phyloP scores from a whole-genome alignment of 768 basidiomycete genomes.

The Psilocybe cubensis region DNA sequence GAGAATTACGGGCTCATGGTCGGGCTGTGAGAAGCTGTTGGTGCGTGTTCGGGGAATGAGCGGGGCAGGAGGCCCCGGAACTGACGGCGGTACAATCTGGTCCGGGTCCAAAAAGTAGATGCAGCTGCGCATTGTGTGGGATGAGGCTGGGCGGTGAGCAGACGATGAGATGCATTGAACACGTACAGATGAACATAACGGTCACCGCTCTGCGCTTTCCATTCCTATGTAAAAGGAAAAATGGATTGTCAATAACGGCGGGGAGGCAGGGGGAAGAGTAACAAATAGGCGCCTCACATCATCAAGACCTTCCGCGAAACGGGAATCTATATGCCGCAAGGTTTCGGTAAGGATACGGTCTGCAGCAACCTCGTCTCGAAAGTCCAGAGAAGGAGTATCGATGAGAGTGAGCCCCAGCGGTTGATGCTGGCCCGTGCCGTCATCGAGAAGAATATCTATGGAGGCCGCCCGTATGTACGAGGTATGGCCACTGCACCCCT shows the following conservation, averaged over 20 bases:
- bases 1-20: slow-evolving; percentile 76
- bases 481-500: slow-evolving; percentile 73
- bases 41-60: slow-evolving; percentile 69
- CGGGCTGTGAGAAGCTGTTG: slow-evolving; percentile 73
- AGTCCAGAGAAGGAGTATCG: slow-evolving; percentile 84
- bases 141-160: slow-evolving; percentile 15
- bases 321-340: slow-evolving; percentile 69
- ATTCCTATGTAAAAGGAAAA: slow-evolving; percentile 52
- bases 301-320: slow-evolving; percentile 74
- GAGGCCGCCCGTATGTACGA: slow-evolving; percentile 71
- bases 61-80: slow-evolving; percentile 68
- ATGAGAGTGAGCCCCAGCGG: slow-evolving; percentile 70
- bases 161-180: slow-evolving; percentile 20
- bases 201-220: slow-evolving; percentile 70
- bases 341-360: slow-evolving; percentile 71
- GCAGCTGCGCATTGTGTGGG: slow-evolving; percentile 52
- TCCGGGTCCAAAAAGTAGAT: slow-evolving; percentile 90
- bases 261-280: slow-evolving; percentile 14
- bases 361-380: slow-evolving; percentile 62
- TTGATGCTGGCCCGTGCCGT: slow-evolving; percentile 45
- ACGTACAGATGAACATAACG: slow-evolving; percentile 83
- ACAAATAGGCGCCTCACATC: slow-evolving; percentile 58
- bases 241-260: slow-evolving; percentile 18
- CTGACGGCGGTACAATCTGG: slow-evolving; percentile 72
- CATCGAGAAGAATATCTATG: slow-evolving; percentile 71